A percentile compares a stretch with the other conserved stretches of the same genome.
Evolutionary conservation across 441 rosid species (phyloP).

Genomic region (Syzygium syzygioides): DNA sequence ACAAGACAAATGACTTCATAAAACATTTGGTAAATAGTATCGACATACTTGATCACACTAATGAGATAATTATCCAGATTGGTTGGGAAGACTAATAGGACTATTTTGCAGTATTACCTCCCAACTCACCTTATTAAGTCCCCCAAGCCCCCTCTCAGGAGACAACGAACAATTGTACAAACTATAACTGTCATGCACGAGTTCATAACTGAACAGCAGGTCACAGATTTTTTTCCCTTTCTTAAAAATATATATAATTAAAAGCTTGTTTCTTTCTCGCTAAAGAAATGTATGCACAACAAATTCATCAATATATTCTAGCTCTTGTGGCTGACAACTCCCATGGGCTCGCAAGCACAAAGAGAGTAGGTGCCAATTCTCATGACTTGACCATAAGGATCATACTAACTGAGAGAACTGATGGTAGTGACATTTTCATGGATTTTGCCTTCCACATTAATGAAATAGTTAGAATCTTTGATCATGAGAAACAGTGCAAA

Average conservation of each 20-base stretch:
- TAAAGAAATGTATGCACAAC: not conserved
- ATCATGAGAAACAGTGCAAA: not conserved
- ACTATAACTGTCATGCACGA: not conserved
- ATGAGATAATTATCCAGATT: not conserved
- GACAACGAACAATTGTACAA: not conserved
- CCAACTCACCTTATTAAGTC: not conserved
- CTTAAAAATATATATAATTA: not conserved
- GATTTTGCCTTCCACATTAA: not conserved
- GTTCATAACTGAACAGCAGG: not conserved
- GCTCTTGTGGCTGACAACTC: not conserved
- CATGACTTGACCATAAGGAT: not conserved
- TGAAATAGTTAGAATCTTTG: not conserved
- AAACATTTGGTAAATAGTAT: not conserved
- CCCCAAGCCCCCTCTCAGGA: not conserved
- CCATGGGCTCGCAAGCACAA: not conserved
- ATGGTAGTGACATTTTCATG: not conserved
- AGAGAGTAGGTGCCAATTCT: not conserved
- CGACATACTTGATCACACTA: not conserved
- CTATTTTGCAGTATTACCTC: not conserved
- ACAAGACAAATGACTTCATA: not conserved
- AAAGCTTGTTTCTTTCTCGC: not conserved
- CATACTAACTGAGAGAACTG: not conserved
- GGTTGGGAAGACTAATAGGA: not conserved
- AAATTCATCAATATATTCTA: not conserved
- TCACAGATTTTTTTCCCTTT: not conserved